These are phyloP conservation scores for Eugenia klotzschiana DNA, from an alignment of 441 rosid genomes.

Conservation along the genomic window DNA sequence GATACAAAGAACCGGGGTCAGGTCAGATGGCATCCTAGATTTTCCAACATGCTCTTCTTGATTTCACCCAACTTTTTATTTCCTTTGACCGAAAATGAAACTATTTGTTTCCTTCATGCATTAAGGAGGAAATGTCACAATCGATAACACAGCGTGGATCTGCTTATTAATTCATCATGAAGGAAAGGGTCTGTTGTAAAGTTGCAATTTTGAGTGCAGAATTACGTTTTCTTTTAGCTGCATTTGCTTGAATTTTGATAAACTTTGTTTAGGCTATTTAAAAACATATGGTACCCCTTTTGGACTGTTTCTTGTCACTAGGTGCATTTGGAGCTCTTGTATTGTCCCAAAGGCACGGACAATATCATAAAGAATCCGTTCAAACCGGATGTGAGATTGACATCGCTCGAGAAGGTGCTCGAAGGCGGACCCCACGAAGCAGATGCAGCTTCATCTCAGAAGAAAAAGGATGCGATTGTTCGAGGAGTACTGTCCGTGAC, in stretches of 20 bases:
- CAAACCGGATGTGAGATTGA: constrained; percentile 36
- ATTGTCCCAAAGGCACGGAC: constrained; percentile 54
- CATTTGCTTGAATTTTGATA: neutral
- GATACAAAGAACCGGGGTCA: constrained; percentile 83
- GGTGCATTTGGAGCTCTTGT: constrained; percentile 87
- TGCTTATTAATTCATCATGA: neutral
- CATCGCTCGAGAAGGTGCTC: constrained; percentile 60
- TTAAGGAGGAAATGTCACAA: neutral
- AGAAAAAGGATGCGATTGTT: constrained; percentile 58
- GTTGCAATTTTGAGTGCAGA: neutral
- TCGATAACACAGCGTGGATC: neutral
- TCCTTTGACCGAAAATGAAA: neutral
- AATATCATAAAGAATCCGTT: constrained; percentile 45
- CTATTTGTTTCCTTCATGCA: neutral
- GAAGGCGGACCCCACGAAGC: constrained; percentile 19
- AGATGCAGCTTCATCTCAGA: constrained; percentile 18
- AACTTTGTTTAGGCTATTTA: neutral
- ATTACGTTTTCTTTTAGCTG: neutral
- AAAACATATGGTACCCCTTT: neutral
- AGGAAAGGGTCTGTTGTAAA: neutral
- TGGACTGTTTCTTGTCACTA: constrained; percentile 2
- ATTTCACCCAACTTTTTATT: neutral
- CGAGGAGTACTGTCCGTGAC: constrained; percentile 85
- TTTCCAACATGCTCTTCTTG: neutral
- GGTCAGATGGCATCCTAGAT: constrained; percentile 20